Evolutionary conservation across 129 eudicot species (phyloP).

Genomic region (Tagetes erecta): DNA sequence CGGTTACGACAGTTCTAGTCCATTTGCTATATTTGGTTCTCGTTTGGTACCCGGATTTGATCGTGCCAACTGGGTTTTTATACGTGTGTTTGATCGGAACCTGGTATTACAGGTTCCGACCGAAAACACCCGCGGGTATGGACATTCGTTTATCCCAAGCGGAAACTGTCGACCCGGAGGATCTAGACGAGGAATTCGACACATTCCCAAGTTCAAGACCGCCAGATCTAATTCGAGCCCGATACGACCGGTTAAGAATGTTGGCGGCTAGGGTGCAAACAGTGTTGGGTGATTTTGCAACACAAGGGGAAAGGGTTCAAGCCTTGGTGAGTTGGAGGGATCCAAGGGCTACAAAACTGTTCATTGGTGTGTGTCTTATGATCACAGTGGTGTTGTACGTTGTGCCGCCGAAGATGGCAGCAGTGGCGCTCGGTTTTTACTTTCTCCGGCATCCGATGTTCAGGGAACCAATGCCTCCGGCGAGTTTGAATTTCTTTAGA

Average conservation of each 20-base stretch:
- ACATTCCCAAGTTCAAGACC: constrained; percentile 95
- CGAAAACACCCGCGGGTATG: constrained; percentile 94
- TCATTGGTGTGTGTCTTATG: constrained; percentile 77
- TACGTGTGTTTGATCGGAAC: constrained; percentile 82
- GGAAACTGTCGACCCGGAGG: constrained; percentile 86
- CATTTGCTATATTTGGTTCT: constrained; percentile 84
- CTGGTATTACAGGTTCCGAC: constrained; percentile 90
- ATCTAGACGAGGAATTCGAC: constrained; percentile 91
- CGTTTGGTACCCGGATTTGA: constrained; percentile 94
- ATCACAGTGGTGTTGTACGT: constrained; percentile 69
- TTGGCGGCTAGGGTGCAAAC: constrained; percentile 95
- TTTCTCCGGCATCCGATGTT: constrained; percentile 97
- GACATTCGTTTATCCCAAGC: constrained; percentile 91
- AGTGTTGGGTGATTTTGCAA: constrained; percentile 95
- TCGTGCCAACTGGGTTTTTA: constrained; percentile 80
- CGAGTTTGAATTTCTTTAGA: constrained; percentile 90
- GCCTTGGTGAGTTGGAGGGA: constrained; percentile 99
- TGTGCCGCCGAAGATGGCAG: constrained; percentile 96
- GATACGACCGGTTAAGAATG: constrained; percentile 82
- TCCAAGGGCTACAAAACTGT: constrained; percentile 90
- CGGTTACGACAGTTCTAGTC: constrained; percentile 80
- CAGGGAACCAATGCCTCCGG: constrained; percentile 98
- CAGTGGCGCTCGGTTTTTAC: constrained; percentile 97
- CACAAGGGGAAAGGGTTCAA: constrained; percentile 94
- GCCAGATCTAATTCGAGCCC: constrained; percentile 63